Base-by-base conservation (phyloP, 306 rosid genomes). In the Pyrus betulifolia region DNA sequence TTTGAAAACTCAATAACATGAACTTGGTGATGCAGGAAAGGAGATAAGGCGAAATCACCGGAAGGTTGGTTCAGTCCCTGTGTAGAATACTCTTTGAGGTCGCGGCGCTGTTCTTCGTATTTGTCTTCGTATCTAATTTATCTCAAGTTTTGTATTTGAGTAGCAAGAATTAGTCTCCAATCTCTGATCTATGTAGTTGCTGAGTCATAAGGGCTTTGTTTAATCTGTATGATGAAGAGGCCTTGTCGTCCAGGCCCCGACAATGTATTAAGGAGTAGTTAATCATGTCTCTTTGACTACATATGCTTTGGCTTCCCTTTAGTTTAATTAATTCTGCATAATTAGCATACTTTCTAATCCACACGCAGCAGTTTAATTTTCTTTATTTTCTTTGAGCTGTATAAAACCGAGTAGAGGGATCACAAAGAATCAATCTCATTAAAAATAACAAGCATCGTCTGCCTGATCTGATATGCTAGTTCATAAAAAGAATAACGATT, bases 21-120 rank as follows among this genome's bases (percentile, higher is more conserved):
- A 31, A 80, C 62, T 73, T 84, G 86, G 78, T 74, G 74, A 77
- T 82, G 85, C 96, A 94, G 98, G 96, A 85, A 70, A 62, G 89
- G 87, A 81, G 91, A 83, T 76, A 79, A 80, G 85, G 82, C 40
- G 80, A 85, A 82, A 30, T 52, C 79, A n/a, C 31, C 74, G 81
- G 84, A 80, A 62, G 93, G 85, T 90, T 70, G 89, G 82, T 84
- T 88, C 33, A 82, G 84, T 78, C 76, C 57, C 74, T 86, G 80
- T 80, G 45, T 31, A 64, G 68, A 11, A 10, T 60, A 4, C 65
- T 60, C 19, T 25, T 60, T 60, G 17, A 67, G 38, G 55, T 64
- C 18, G 21, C 8, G 21, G 31, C 18, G 21, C 55, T 6, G 31
- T 44, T 61, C 38, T 38, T 58, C 72, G 65, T 38, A 21, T 63